These are phyloP conservation scores for Gossypium trilobum DNA, from an alignment of 441 rosid genomes.

Conservation along the genomic window DNA sequence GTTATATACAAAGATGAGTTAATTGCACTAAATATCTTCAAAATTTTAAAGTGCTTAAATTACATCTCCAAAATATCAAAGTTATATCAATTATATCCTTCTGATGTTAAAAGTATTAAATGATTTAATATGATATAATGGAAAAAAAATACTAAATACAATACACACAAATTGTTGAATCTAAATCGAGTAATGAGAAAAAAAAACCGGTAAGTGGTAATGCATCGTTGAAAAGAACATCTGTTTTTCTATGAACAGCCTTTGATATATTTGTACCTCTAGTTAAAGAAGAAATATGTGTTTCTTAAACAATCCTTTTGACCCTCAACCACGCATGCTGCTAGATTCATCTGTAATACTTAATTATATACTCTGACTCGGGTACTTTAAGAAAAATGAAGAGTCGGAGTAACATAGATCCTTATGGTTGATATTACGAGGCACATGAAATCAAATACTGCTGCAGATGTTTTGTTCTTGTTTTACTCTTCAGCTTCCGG, in stretches of 20 bases:
- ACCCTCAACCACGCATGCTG: constrained; percentile 13
- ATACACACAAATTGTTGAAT: neutral
- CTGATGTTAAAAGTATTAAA: no score
- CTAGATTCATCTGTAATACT: neutral
- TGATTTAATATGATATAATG: no score
- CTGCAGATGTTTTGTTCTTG: constrained; percentile 57
- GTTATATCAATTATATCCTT: no score
- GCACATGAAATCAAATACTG: constrained; percentile 45
- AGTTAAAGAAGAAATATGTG: constrained; percentile 2
- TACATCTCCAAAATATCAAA: no score
- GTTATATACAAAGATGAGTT: no score
- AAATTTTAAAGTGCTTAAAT: no score
- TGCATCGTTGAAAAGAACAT: neutral
- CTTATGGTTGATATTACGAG: neutral
- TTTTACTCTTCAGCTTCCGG: constrained; percentile 77
- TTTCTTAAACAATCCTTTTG: constrained; percentile 10
- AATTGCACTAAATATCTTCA: no score
- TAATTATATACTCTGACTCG: neutral
- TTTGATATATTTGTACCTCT: constrained; percentile 6
- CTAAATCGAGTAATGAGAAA: neutral
- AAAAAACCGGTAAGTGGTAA: neutral
- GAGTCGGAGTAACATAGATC: neutral
- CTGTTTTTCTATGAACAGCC: constrained; percentile 27
- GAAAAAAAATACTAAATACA: neutral
- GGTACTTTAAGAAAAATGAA: neutral